Percentiles rank a stretch among this genome's conserved stretches.
Conservation (phyloP, 78 protist genomes). For the Dictyostelium capitatum region DNA sequence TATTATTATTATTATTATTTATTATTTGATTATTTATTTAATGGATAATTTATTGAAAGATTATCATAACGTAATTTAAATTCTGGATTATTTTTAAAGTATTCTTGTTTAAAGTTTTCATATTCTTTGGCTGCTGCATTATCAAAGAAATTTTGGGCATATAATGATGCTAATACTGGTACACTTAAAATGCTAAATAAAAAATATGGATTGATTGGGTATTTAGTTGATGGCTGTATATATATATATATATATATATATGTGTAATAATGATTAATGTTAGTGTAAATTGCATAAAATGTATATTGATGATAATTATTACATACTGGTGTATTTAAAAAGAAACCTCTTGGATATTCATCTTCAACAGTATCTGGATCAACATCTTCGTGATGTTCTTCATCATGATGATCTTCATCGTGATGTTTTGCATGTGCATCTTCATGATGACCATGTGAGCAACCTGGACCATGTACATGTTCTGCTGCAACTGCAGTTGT, state of each 20-base stretch:
- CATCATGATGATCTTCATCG: constrained; percentile 5
- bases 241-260: no score
- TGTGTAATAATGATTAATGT: no score
- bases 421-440: not conserved
- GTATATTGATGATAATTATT: not conserved
- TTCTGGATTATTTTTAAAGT: constrained; percentile 15
- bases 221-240: not conserved
- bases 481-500: no score
- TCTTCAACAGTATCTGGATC: constrained; percentile 29
- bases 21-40: not conserved
- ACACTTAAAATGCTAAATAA: not conserved
- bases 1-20: no score
- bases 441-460: not conserved
- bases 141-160: not conserved
- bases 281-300: not conserved
- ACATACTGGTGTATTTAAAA: constrained; percentile 22
- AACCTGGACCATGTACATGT: not conserved
- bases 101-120: not conserved
- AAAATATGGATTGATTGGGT: constrained; percentile 6
- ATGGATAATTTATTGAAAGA: constrained; percentile 21
- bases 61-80: not conserved
- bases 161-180: not conserved
- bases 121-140: not conserved
- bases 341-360: constrained; percentile 12
- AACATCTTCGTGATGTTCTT: constrained; percentile 24